Base-by-base conservation (phyloP, 805 yeast genomes). In the Kodamaea restingae region DNA sequence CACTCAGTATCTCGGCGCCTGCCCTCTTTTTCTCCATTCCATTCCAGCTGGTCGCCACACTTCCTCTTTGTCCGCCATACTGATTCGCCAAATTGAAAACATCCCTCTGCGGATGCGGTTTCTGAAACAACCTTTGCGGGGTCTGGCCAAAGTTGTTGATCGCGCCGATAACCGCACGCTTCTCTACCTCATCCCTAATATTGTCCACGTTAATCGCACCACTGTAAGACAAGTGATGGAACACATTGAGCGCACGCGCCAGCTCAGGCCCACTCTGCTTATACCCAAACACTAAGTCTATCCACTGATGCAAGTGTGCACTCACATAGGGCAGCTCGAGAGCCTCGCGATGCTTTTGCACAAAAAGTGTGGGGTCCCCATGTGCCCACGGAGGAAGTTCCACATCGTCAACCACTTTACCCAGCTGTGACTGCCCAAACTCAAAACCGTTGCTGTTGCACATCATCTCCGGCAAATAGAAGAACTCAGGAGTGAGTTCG, bases 121-220 rank as follows among this genome's bases (percentile, higher is more conserved):
- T 73, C 12, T 63, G 65, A 49, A 88, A 86, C 8, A 88, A 63
- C 49, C 83, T 85, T 35, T 74, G 54, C 1, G 96, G 96, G 0
- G 95, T 88, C 55, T 88, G 96, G 0, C 96, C 96, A 68, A 88
- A 88, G 58, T 88, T 88, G 55, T 88, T 93, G 37, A 88, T 88
- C 49, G 84, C 84, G 1, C 95, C 90, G 15, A 87, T 83, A 2
- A 84, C 71, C 1, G 95, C 91, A 27, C 79, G 68, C 46, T 81
- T 72, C 58, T 88, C 95, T 44, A 74, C 70, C 26, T 80, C 87
- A 53, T 87, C 90, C 43, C 76, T 70, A 41, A 88, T 81, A 15
- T 70, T 71, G 44, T 86, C 95, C 39, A 88, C 62, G 54, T 88
- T 79, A 14, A 85, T 80, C 0, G 90, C 86, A 2, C 96, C 96